phyloP scores from a whole-genome alignment of 2,329 filamentous ascomycete genomes.

The Plectosphaerella cucumerina region DNA sequence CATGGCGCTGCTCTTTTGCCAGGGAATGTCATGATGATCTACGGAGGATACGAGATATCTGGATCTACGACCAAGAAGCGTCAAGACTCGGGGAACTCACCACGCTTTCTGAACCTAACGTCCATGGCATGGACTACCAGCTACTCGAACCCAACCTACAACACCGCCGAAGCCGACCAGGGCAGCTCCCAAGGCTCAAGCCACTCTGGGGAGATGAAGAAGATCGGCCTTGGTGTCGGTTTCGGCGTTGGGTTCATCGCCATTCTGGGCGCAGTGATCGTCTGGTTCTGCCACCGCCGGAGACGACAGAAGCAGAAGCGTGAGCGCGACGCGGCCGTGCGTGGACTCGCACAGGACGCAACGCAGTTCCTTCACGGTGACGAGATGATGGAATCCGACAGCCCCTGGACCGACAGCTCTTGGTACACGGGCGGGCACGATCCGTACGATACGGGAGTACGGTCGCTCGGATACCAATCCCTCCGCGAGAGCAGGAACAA shows the following conservation, averaged over 20 bases:
- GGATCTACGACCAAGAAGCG: constrained; percentile 28
- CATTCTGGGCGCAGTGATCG: constrained; percentile 38
- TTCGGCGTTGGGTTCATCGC: constrained; percentile 59
- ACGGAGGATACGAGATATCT: constrained; percentile 55
- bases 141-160: constrained; percentile 42
- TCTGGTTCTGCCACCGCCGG: constrained; percentile 48
- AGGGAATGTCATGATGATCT: constrained; percentile 65
- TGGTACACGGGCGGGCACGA: constrained; percentile 45
- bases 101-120: constrained; percentile 54
- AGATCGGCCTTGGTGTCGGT: constrained; percentile 59
- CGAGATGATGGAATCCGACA: constrained; percentile 44
- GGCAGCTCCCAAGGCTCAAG: not conserved
- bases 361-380: constrained; percentile 35
- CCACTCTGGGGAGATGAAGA: constrained; percentile 24
- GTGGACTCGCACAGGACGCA: constrained; percentile 45
- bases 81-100: constrained; percentile 19
- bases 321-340: constrained; percentile 40
- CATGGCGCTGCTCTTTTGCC: constrained; percentile 61
- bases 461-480: constrained; percentile 46
- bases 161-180: constrained; percentile 13
- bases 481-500: constrained; percentile 28
- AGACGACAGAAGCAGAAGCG: constrained; percentile 21
- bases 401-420: constrained; percentile 23
- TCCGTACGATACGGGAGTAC: constrained; percentile 33
- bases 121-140: constrained; percentile 47